Percentiles rank a stretch among this genome's conserved stretches.
Evolutionary conservation across 805 yeast genomes (phyloP).

Genomic region (Candida succiphila): DNA sequence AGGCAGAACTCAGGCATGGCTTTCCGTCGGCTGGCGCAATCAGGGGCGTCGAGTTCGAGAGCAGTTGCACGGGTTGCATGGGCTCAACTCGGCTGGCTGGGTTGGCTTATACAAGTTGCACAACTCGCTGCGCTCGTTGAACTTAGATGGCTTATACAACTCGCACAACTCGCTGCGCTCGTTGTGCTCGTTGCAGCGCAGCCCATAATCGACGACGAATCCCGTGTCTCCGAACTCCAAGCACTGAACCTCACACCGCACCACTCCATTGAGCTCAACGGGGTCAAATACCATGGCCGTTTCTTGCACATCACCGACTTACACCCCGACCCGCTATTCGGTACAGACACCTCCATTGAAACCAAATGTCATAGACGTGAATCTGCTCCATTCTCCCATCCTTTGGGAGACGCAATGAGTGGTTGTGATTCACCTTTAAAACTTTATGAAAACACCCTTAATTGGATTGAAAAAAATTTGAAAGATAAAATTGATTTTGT

Average conservation of each 20-base stretch:
- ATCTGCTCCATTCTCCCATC: constrained; percentile 40
- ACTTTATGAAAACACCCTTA: constrained; percentile 50
- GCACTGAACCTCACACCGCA: constrained; percentile 32
- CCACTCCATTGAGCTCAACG: constrained; percentile 20
- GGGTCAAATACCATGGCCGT: constrained; percentile 49
- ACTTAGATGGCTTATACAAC: too few species aligned
- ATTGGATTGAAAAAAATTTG: constrained; percentile 56
- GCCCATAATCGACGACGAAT: constrained; percentile 7
- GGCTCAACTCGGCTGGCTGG: too few species aligned
- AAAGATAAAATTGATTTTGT: constrained; percentile 76
- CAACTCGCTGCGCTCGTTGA: too few species aligned
- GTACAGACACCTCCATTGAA: constrained; percentile 37
- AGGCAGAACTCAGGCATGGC: too few species aligned
- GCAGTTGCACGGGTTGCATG: too few species aligned
- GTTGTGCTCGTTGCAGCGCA: too few species aligned
- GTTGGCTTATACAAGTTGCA: too few species aligned
- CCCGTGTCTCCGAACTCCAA: too few species aligned
- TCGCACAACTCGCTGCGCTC: too few species aligned
- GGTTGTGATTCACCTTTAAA: constrained; percentile 73
- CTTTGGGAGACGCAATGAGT: constrained; percentile 62
- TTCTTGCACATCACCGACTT: constrained; percentile 82
- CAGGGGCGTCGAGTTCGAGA: too few species aligned
- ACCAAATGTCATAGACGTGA: constrained; percentile 43
- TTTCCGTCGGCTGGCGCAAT: too few species aligned
- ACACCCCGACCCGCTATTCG: constrained; percentile 71